Conservation (phyloP, 495 filamentous ascomycete species). For the Filosporella fistucella region DNA sequence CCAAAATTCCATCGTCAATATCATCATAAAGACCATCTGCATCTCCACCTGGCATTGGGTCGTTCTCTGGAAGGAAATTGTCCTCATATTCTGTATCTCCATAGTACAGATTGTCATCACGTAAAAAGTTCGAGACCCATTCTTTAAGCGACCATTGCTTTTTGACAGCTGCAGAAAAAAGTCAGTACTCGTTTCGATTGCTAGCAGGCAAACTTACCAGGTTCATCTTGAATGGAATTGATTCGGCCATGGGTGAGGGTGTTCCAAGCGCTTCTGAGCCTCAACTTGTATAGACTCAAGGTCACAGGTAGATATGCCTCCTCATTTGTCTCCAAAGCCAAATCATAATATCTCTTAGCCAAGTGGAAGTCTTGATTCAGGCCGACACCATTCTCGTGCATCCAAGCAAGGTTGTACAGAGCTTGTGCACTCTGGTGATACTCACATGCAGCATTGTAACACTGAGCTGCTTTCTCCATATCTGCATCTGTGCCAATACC, state of each 20-base stretch:
- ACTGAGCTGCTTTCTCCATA: constrained; percentile 83
- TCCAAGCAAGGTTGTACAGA: constrained; percentile 97
- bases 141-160: constrained; percentile 73
- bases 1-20: constrained; percentile 69
- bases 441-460: constrained; percentile 89
- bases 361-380: constrained; percentile 95
- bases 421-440: constrained; percentile 89
- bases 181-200: constrained; percentile 16
- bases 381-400: constrained; percentile 96
- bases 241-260: constrained; percentile 81
- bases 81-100: constrained; percentile 54
- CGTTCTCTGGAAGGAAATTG: constrained; percentile 43
- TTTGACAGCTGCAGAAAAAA: constrained; percentile 44
- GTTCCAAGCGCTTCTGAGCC: constrained; percentile 87
- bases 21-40: constrained; percentile 64
- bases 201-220: constrained; percentile 50
- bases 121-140: constrained; percentile 79
- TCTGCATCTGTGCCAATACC: constrained; percentile 73
- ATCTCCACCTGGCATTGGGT: constrained; percentile 48
- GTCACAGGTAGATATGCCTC: constrained; percentile 96
- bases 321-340: constrained; percentile 81
- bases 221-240: constrained; percentile 85
- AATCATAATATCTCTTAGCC: constrained; percentile 93
- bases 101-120: constrained; percentile 64
- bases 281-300: constrained; percentile 79